These are phyloP conservation scores for Flaveria brownii DNA, from an alignment of 129 eudicot species.

Conservation along the genomic window DNA sequence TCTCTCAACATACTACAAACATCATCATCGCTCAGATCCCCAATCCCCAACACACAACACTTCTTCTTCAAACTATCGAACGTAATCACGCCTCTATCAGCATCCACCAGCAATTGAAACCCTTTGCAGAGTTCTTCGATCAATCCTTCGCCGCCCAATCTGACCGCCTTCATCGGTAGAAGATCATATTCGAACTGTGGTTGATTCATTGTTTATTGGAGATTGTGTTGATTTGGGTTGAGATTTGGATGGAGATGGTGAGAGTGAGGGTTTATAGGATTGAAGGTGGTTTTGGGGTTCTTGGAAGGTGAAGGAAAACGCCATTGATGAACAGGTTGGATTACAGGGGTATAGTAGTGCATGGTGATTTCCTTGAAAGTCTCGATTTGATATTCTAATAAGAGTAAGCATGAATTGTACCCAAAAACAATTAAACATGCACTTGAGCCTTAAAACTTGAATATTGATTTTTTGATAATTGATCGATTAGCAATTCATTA, in stretches of 20 bases:
- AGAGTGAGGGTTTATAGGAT: neutral
- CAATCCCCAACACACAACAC: no score
- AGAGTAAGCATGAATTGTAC: no score
- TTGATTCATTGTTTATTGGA: neutral
- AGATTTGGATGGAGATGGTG: neutral
- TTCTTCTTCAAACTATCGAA: conserved; percentile 47
- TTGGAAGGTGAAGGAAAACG: neutral
- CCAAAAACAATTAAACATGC: no score
- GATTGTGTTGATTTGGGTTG: neutral
- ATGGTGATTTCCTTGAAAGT: neutral
- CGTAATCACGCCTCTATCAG: conserved; percentile 59
- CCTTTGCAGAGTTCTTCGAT: conserved; percentile 44
- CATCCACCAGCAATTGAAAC: conserved; percentile 56
- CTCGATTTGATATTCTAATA: no score
- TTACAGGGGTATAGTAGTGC: neutral
- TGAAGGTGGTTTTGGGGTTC: neutral
- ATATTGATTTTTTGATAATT: no score
- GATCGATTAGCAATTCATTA: no score
- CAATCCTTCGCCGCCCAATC: neutral
- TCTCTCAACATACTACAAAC: no score
- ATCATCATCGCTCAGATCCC: no score
- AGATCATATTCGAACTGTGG: neutral
- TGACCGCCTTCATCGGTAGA: neutral
- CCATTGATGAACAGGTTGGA: neutral
- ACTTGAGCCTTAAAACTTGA: no score